Conservation (phyloP, 1,139 yeast species). For the Sugiyamaella paludigena region DNA sequence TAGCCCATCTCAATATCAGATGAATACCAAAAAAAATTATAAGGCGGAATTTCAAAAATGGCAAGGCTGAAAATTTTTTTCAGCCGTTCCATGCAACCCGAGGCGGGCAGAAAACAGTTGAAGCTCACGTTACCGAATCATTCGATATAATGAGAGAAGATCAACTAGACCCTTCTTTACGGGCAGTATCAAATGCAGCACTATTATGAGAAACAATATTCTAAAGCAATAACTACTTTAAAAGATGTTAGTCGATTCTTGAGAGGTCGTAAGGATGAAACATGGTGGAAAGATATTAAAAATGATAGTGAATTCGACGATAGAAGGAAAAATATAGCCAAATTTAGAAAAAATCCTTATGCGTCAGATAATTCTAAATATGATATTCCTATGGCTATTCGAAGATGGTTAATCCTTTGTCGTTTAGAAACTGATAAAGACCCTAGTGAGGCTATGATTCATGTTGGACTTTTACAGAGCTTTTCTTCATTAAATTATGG, state of each 20-base stretch:
- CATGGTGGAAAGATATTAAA: slow-evolving; percentile 75
- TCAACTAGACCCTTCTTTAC: too few relatives aligned
- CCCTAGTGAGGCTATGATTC: slow-evolving; percentile 66
- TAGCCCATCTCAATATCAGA: too few relatives aligned
- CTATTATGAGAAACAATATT: slow-evolving; percentile 62
- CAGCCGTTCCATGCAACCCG: too few relatives aligned
- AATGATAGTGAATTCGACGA: slow-evolving; percentile 78
- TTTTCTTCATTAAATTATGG: slow-evolving; percentile 60
- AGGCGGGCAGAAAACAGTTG: too few relatives aligned
- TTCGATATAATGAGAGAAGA: too few relatives aligned
- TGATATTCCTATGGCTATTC: slow-evolving; percentile 76
- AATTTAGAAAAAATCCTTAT: slow-evolving; percentile 19
- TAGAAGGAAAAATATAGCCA: slow-evolving; percentile 43
- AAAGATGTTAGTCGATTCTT: slow-evolving; percentile 82
- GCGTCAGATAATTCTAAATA: slow-evolving; percentile 25
- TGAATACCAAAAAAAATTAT: too few relatives aligned
- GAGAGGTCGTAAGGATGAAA: slow-evolving; percentile 65
- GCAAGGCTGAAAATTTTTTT: too few relatives aligned
- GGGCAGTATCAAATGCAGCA: slow-evolving; percentile 34
- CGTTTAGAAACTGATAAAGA: slow-evolving; percentile 60
- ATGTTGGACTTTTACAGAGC: slow-evolving; percentile 58
- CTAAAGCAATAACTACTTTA: slow-evolving; percentile 60
- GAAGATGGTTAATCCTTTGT: slow-evolving; percentile 73
- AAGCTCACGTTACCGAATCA: too few relatives aligned
- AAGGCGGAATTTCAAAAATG: too few relatives aligned